These are phyloP conservation scores for Potentilla sterilis DNA, from an alignment of 306 rosid genomes.

Conservation along the genomic window DNA sequence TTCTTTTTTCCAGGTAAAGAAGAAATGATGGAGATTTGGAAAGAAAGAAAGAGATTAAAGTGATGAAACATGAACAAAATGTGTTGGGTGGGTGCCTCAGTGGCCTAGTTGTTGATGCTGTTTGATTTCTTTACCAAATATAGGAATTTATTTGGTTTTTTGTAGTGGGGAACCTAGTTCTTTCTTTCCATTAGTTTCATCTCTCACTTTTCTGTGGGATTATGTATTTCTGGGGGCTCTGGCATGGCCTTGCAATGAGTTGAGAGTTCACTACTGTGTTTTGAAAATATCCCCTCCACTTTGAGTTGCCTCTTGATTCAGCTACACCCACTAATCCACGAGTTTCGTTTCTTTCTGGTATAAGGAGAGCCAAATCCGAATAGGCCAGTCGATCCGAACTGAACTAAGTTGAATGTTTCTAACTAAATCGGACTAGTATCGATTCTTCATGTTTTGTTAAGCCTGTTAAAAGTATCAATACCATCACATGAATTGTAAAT, in stretches of 20 bases:
- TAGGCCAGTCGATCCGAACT: not conserved
- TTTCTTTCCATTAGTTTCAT: conserved; percentile 25
- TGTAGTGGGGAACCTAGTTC: conserved; percentile 45
- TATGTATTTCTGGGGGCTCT: no score
- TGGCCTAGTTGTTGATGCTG: conserved; percentile 32
- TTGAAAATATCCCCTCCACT: not conserved
- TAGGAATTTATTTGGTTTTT: conserved; percentile 25
- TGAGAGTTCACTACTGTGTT: not conserved
- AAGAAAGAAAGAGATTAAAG: conserved; percentile 26
- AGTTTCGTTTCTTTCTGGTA: not conserved
- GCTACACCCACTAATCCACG: not conserved
- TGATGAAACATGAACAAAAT: conserved; percentile 26
- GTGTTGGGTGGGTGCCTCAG: conserved; percentile 30
- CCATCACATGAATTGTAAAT: no score
- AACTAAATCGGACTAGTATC: not conserved
- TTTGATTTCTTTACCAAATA: conserved; percentile 28
- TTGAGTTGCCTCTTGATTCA: not conserved
- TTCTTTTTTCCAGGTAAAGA: conserved; percentile 61
- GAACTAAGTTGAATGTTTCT: not conserved
- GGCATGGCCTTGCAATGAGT: not conserved
- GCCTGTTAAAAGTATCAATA: not conserved
- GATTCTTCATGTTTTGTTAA: no score
- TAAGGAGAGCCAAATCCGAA: not conserved
- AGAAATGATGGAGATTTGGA: conserved; percentile 36
- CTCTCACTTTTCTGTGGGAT: not conserved